Evolutionary conservation across 73 alveolate species (phyloP), one percentile per base, ranked within the genome.

Genomic region (Symbiodinium natans): DNA sequence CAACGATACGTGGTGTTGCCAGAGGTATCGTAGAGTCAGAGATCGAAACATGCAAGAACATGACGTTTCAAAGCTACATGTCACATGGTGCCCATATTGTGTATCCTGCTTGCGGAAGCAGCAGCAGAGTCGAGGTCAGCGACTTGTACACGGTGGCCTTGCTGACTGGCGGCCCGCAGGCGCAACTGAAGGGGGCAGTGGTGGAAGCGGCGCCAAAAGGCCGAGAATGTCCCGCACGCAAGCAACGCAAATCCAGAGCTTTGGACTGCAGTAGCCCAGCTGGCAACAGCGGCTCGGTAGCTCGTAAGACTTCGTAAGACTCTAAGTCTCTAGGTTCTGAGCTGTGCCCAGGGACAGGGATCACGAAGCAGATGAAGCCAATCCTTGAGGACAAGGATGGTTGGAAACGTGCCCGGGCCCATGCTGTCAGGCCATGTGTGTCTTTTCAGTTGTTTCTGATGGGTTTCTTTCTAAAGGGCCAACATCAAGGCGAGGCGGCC

Each of bases 91-190:
- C n/a, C n/a, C n/a, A n/a, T n/a, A n/a, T n/a, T n/a, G n/a, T n/a
- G n/a, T n/a, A n/a, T n/a, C n/a, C n/a, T n/a, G n/a, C n/a, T n/a
- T 46, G 59, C 6, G 59, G 21, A 46, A 46, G 59, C 6, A 9
- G 59, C 6, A 46, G 59, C 59, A 9, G 59, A 9, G 38, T 25
- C 36, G 80, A 90, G 97, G 88, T 90, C 38, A 41, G 75, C 29
- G 97, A 90, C 41, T 41, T 90, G 2, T 77, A 90, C n/a, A 90
- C 97, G 33, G 56, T 90, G 87, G 97, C 97, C 38, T 71, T 90
- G 54, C 88, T 90, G 82, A 90, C 97, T 5, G 97, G 97, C 5
- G 97, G 97, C 1, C 97, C 97, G 1, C 97, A 90, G 31, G 97
- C 97, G 27, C 77, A 71, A 41, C 48, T 90, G 56, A 82, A 33